Percentiles rank a stretch among this genome's conserved stretches.
Evolutionary conservation across 441 rosid genomes (phyloP).

Genomic region (Pelargonium australe): DNA sequence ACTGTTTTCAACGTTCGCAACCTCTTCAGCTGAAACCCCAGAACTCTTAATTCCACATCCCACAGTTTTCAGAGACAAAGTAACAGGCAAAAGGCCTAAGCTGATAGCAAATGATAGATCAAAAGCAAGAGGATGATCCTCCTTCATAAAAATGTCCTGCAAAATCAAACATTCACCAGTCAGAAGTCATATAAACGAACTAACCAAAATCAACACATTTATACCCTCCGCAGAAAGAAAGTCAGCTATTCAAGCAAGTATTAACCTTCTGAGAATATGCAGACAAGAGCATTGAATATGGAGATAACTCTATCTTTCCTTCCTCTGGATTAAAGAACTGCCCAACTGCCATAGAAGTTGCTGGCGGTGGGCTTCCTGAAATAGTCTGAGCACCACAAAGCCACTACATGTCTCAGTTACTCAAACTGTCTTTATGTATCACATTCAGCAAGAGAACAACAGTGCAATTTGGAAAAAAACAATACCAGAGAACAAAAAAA

Average conservation of each 20-base stretch:
- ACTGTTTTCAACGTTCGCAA: slow-evolving; percentile 58
- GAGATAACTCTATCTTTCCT: slow-evolving; percentile 60
- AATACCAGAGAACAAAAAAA: slow-evolving; percentile 3
- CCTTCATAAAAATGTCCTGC: slow-evolving; percentile 67
- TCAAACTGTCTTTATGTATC: slow-evolving; percentile 16
- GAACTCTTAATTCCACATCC: slow-evolving; percentile 82
- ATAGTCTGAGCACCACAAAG: slow-evolving; percentile 53
- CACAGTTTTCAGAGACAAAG: slow-evolving; percentile 61
- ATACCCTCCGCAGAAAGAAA: slow-evolving; percentile 11
- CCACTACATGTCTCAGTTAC: slow-evolving; percentile 26
- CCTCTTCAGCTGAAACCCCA: slow-evolving; percentile 69
- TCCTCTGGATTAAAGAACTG: slow-evolving; percentile 88
- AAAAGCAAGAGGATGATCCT: slow-evolving; percentile 88
- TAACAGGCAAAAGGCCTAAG: slow-evolving; percentile 78
- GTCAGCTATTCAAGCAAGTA: slow-evolving; percentile 17
- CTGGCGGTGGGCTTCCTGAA: slow-evolving; percentile 96
- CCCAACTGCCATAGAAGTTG: slow-evolving; percentile 96
- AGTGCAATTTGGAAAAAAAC: slow-evolving; percentile 10
- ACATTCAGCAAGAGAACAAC: slow-evolving; percentile 17
- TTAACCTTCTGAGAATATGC: slow-evolving; percentile 65
- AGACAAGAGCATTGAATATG: slow-evolving; percentile 58
- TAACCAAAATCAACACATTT: slow-evolving; percentile 19
- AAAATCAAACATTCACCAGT: slow-evolving; percentile 25
- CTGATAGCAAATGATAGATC: slow-evolving; percentile 72
- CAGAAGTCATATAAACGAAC: slow-evolving; percentile 21